Conservation (phyloP, 2,329 filamentous ascomycete species). For the Zymoseptoria tritici region DNA sequence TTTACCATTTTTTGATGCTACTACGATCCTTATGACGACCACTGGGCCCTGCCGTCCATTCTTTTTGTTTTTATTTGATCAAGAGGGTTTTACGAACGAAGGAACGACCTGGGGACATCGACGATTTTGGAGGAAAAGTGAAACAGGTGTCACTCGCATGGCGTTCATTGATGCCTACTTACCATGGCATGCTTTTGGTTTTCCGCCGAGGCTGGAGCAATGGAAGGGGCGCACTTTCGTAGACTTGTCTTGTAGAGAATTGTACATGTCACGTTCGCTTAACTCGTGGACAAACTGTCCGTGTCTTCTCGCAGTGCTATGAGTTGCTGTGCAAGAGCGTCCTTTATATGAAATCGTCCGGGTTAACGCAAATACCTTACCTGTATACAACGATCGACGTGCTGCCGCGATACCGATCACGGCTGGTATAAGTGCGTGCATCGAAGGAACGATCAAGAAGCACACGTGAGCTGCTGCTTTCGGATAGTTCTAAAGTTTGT, state of each 20-base stretch:
- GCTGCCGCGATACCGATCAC: background rate
- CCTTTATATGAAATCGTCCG: background rate
- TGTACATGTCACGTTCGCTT: background rate
- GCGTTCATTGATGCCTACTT: background rate
- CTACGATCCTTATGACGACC: constrained; percentile 18
- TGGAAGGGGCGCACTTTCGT: background rate
- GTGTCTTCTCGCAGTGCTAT: background rate
- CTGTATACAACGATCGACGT: background rate
- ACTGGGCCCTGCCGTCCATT: constrained; percentile 24
- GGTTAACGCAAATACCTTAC: background rate
- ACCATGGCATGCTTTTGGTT: constrained; percentile 3
- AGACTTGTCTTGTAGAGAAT: background rate
- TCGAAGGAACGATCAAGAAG: background rate
- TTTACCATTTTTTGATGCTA: background rate
- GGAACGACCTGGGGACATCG: background rate
- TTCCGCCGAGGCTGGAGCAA: background rate
- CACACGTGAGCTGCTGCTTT: background rate
- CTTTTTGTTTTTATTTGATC: constrained; percentile 15
- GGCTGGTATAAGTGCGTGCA: background rate
- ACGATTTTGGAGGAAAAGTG: background rate
- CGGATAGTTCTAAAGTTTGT: background rate
- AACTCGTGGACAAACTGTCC: background rate
- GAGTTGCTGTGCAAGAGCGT: background rate
- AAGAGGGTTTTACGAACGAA: constrained; percentile 11
- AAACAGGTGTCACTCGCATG: background rate